Evolutionary conservation across 306 rosid species (phyloP), one percentile per base, ranked within the genome.

Genomic region (Glycine soja): DNA sequence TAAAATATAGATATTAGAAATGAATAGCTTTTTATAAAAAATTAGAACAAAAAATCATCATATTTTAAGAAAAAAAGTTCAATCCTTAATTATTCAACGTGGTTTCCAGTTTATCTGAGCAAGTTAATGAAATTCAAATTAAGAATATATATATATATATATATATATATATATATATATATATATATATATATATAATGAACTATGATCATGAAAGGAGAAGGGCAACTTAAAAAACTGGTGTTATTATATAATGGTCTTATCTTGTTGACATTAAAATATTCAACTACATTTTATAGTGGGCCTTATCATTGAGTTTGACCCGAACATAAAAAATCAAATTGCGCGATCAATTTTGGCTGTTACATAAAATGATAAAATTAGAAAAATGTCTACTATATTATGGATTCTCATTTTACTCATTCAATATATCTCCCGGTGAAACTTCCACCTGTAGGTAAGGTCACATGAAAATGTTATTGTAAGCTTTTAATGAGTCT

Each of bases 241-340:
- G 56, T 51, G 56, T 51, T 51, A 51, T 79, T 70, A 64, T 59
- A 76, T 82, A 0, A 66, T 68, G 80, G 74, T 63, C 42, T 54
- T 81, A 50, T 46, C 13, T 24, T 38, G 47, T 57, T 78, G 38
- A 75, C 73, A 40, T 76, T 82, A 50, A 78, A 83, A 78, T 71
- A 70, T 46, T 43, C 24, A 19, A 19, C 24, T 19, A 19, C 24
- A 42, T 67, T 74, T 78, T 78, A 59, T 46, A 51, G 87, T 83
- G 88, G 87, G 80, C 78, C 87, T 67, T 56, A 8, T 77, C 88
- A 76, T 82, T 85, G 87, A 82, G 83, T 85, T 87, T 54, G 61
- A 54, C 30, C 4, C 4, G 61, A 19, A 83, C 53, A 56, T 75
- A 42, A 61, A 36, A 53, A 53, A 78, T n/a, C n/a, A n/a, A 19